Base-by-base conservation (phyloP, 768 basidiomycete genomes). In the Strobilomyces confusus region DNA sequence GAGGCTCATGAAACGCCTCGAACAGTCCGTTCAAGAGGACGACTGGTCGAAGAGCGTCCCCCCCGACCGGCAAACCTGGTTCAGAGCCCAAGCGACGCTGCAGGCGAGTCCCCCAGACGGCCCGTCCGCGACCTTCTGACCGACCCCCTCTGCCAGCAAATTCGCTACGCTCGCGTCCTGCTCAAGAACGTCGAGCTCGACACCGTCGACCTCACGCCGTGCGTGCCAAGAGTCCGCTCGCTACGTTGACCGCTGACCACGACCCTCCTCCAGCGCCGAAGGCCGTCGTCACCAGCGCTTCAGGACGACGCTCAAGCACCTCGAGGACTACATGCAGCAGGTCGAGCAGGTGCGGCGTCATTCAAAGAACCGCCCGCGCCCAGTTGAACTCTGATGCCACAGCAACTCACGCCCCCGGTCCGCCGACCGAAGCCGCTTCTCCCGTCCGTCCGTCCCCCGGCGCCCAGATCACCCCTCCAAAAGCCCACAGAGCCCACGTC, bases 1-100 rank as follows among this genome's bases (percentile, higher is more conserved):
- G 11, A 77, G 85, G 45, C 75, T 90, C 8, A 67, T 89, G 5
- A 74, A 77, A 41, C 67, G 82, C 51, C 76, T 91, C 0, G 85
- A 89, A 52, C 80, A 78, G 60, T 74, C 77, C 11, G 68, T 80
- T 0, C 69, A 68, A 20, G 64, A 69, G 13, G 67, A 63, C 57
- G 52, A 74, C 48, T 70, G 75, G 75, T 63, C 58, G 11, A 62
- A 66, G 48, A 61, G 63, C n/a, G 54, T 47, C 45, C 47, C 61
- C 1, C 56, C 62, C 8, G 62, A 52, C 44, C 64, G 63, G 34
- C 62, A 68, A 47, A 68, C 72, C 0, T 85, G 82, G 83, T 71
- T 87, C 30, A 81, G 77, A 56, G 78, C 79, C 0, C 78, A 80
- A 51, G 74, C 74, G 17, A 73, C 74, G 17, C 60, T 85, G 15